Evolutionary conservation across 208 protist genomes (phyloP).

Genomic region (Vickermania spadyakhi): DNA sequence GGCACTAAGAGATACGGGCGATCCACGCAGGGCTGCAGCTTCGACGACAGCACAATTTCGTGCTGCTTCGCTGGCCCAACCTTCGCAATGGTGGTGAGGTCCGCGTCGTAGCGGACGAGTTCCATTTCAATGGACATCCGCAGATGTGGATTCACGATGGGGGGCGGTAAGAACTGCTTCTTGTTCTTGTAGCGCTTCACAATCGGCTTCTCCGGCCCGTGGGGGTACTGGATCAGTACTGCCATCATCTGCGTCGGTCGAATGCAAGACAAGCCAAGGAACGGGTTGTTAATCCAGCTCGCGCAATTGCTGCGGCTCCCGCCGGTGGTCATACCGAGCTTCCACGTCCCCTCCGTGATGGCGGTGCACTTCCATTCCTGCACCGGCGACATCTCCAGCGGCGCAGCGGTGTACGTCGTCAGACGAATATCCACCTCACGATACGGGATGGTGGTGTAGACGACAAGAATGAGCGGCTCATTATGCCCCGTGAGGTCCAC

Average conservation of each 20-base stretch:
- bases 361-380: slow-evolving; percentile 58
- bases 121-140: slow-evolving; percentile 76
- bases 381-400: slow-evolving; percentile 45
- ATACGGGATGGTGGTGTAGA: slow-evolving; percentile 68
- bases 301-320: slow-evolving; percentile 47
- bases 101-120: slow-evolving; percentile 46
- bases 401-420: slow-evolving; percentile 39
- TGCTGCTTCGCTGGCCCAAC: slow-evolving; percentile 26
- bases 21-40: slow-evolving; percentile 28
- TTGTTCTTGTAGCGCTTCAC: slow-evolving; percentile 47
- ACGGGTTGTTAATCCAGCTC: slow-evolving; percentile 89
- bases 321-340: slow-evolving; percentile 71
- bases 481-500: slow-evolving; percentile 19
- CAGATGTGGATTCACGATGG: slow-evolving; percentile 47
- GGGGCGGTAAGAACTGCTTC: slow-evolving; percentile 57
- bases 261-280: slow-evolving; percentile 53
- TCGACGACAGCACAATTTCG: slow-evolving; percentile 41
- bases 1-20: slow-evolving; percentile 75
- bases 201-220: slow-evolving; percentile 58
- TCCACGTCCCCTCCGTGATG: slow-evolving; percentile 60
- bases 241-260: slow-evolving; percentile 58
- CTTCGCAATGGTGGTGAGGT: slow-evolving; percentile 36
- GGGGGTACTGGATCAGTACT: slow-evolving; percentile 73
- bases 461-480: slow-evolving; percentile 52
- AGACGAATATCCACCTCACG: slow-evolving; percentile 58